These are phyloP conservation scores for Chalciporus piperatus DNA, from an alignment of 768 basidiomycete genomes.

Conservation along the genomic window DNA sequence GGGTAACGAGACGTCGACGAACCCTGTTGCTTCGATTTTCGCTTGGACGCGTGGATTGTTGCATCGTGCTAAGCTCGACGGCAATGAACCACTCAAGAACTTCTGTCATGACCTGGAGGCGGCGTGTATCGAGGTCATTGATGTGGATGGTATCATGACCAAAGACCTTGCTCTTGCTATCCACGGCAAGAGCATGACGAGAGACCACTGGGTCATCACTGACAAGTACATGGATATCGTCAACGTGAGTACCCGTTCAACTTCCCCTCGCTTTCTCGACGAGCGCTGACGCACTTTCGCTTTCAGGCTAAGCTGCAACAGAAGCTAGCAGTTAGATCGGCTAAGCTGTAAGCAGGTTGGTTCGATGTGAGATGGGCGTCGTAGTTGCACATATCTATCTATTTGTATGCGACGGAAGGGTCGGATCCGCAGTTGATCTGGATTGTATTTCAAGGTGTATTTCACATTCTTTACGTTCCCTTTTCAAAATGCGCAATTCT, in stretches of 20 bases:
- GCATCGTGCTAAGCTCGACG: constrained; percentile 90
- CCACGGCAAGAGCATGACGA: constrained; percentile 85
- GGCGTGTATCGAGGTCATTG: constrained; percentile 89
- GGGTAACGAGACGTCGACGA: constrained; percentile 96
- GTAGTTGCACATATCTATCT: constrained; percentile 11
- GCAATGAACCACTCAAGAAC: constrained; percentile 64
- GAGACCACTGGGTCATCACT: constrained; percentile 97
- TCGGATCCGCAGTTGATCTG: constrained; percentile 14
- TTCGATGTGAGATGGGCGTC: constrained; percentile 12
- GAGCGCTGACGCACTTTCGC: constrained; percentile 14
- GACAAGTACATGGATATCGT: constrained; percentile 92
- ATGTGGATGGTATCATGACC: constrained; percentile 89
- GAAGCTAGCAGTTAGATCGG: constrained; percentile 36
- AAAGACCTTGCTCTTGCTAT: constrained; percentile 96
- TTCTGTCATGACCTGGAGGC: constrained; percentile 83
- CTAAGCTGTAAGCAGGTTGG: constrained; percentile 15
- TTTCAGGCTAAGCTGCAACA: constrained; percentile 43
- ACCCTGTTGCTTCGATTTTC: constrained; percentile 98
- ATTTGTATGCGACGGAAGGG: constrained; percentile 7
- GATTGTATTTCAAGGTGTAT: constrained; percentile 17
- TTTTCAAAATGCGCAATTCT: background rate
- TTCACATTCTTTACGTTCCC: constrained; percentile 5
- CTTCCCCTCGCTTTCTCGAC: background rate
- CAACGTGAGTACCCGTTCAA: constrained; percentile 55
- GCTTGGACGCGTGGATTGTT: constrained; percentile 96